Conservation (phyloP, 441 rosid species). For the Brassica hybrid region DNA sequence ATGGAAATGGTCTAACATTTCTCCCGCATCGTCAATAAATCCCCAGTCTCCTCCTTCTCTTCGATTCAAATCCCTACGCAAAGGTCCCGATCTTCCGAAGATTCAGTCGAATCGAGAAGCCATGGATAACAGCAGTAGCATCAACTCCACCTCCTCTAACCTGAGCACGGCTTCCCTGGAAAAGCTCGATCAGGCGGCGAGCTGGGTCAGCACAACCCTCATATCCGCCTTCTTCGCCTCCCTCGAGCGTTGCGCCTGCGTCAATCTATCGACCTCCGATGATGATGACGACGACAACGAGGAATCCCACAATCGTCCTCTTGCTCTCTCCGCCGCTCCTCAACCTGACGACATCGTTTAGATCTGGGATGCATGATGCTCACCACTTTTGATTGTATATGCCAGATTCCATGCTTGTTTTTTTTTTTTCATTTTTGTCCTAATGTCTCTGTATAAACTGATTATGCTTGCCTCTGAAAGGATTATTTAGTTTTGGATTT, state of each 20-base stretch:
- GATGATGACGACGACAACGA: slow-evolving; percentile 63
- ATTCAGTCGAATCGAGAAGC: slow-evolving; percentile 49
- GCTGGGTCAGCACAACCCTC: slow-evolving; percentile 81
- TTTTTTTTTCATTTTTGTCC: background rate
- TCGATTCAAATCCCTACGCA: background rate
- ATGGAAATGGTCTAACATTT: no score
- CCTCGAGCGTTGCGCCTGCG: slow-evolving; percentile 86
- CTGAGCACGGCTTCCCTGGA: slow-evolving; percentile 69
- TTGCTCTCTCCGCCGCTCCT: slow-evolving; percentile 54
- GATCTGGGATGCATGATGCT: background rate
- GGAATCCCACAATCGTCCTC: slow-evolving; percentile 67
- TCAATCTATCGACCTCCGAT: slow-evolving; percentile 77
- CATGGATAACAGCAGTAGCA: slow-evolving; percentile 44
- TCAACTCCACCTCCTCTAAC: slow-evolving; percentile 39
- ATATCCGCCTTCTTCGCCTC: slow-evolving; percentile 93
- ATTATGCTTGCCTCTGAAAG: background rate
- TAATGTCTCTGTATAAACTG: background rate
- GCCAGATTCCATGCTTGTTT: background rate
- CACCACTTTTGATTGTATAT: background rate
- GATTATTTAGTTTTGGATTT: background rate
- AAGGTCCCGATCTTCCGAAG: slow-evolving; percentile 18
- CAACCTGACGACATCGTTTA: background rate
- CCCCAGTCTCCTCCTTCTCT: no score
- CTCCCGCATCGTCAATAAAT: no score
- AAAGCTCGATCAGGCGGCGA: slow-evolving; percentile 77